Evolutionary conservation across 345 rosid genomes (phyloP).

Genomic region (Gossypium bickii): DNA sequence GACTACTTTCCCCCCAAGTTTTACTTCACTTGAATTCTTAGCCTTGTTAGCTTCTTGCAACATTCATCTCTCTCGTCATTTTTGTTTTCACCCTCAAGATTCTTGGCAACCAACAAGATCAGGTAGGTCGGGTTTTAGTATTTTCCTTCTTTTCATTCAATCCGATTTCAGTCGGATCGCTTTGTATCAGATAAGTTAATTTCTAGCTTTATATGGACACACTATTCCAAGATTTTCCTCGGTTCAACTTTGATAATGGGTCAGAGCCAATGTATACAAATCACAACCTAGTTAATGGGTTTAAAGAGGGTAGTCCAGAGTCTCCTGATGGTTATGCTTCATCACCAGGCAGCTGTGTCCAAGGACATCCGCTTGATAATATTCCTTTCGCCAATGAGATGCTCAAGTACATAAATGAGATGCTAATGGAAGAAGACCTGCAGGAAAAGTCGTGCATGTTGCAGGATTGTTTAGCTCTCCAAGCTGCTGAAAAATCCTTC

Average conservation of each 20-base stretch:
- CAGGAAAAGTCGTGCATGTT: constrained; percentile 65
- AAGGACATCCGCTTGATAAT: constrained; percentile 11
- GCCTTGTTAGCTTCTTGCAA: not conserved
- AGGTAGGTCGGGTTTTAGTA: not conserved
- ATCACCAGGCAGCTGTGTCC: not conserved
- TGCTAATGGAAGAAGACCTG: constrained; percentile 82
- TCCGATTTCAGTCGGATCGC: not conserved
- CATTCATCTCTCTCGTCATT: not conserved
- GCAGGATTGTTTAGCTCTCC: constrained; percentile 71
- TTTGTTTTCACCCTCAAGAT: not conserved
- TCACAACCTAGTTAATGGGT: constrained; percentile 6
- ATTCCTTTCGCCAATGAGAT: constrained; percentile 4
- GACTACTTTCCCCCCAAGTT: not conserved
- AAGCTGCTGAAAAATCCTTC: constrained; percentile 73
- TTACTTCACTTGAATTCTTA: too few species aligned
- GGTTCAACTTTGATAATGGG: not conserved
- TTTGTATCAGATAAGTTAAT: not conserved
- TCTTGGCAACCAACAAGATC: not conserved
- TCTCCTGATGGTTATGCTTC: constrained; percentile 4
- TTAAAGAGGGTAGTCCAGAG: not conserved
- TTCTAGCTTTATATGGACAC: constrained; percentile 8
- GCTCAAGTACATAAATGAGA: constrained; percentile 64
- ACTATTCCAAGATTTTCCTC: constrained; percentile 13
- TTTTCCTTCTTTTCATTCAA: not conserved
- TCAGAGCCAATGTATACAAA: not conserved